Base-by-base conservation (phyloP, 768 basidiomycete genomes). In the Leccinum broughii region DNA sequence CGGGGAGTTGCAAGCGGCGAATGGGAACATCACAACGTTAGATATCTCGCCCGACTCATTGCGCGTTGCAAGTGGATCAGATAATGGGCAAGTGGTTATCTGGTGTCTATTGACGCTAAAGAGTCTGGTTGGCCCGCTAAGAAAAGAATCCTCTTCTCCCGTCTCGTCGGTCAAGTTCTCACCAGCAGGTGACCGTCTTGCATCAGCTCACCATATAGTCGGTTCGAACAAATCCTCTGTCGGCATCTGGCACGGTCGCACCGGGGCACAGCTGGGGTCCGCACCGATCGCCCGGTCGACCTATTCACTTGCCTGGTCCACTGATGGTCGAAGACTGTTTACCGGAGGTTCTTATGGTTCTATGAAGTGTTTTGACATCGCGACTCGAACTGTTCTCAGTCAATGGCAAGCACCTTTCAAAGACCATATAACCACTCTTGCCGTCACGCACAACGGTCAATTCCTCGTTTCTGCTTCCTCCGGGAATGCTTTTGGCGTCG, bases 161-260 rank as follows among this genome's bases (percentile, higher is more conserved):
- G 30, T 67, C 11, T 55, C 59, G 11, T 64, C 62, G 0, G 37
- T 67, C 60, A 64, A 64, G 55, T 67, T 67, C 49, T 67, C 66
- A 1, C 65, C 66, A 1, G 15, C 34, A 3, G 66, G 65, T 13
- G 50, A 15, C 14, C 61, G 39, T 34, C 56, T 67, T 13, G 65
- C 64, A 3, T 57, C 59, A 14, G 54, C 50, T 17, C 41, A 60
- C 30, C 24, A 17, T n/a, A 4, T 39, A 14, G 28, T 41, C 15
- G 59, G 51, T 13, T 15, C 7, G 35, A 50, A 52, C 20, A n/a
- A n/a, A 32, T 17, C 4, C 2, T 50, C 56, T 11, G 30, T 65
- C 20, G 44, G 22, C 34, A 56, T 67, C 30, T 67, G 66, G 66
- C 60, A 63, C 41, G 56, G 41, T 52, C 41, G 22, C 6, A 65